Evolutionary conservation across 257 asterid species (phyloP).

Genomic region (Marsdenia floribunda): DNA sequence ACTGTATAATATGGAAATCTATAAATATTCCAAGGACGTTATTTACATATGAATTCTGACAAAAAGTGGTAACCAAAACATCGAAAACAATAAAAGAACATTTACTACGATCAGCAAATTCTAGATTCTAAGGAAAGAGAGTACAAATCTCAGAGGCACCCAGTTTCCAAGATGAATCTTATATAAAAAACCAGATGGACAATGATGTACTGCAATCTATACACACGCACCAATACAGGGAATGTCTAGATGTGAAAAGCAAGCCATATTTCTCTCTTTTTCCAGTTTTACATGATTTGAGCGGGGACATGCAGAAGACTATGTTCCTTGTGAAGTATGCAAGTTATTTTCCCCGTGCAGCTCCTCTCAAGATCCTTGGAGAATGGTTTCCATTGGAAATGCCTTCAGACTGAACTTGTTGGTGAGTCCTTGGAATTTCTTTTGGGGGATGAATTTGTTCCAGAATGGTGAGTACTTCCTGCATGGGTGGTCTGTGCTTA

Average conservation of each 20-base stretch:
- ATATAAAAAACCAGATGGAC: no score
- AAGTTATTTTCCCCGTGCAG: not conserved
- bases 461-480: constrained; percentile 37
- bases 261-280: not conserved
- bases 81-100: not conserved
- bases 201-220: not conserved
- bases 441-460: constrained; percentile 34
- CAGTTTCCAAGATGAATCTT: not conserved
- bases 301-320: not conserved
- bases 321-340: not conserved
- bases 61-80: not conserved
- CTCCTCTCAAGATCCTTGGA: not conserved
- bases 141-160: not conserved
- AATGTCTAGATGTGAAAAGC: not conserved
- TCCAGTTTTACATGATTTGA: not conserved
- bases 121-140: not conserved
- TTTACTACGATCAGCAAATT: not conserved
- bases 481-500: constrained; percentile 45
- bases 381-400: not conserved
- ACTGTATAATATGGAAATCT: not conserved
- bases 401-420: not conserved
- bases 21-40: not conserved
- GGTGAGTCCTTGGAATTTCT: not conserved
- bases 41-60: not conserved
- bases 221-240: not conserved